Evolutionary conservation across 2,329 filamentous ascomycete species (phyloP).

Genomic region (Fusarium sp.): DNA sequence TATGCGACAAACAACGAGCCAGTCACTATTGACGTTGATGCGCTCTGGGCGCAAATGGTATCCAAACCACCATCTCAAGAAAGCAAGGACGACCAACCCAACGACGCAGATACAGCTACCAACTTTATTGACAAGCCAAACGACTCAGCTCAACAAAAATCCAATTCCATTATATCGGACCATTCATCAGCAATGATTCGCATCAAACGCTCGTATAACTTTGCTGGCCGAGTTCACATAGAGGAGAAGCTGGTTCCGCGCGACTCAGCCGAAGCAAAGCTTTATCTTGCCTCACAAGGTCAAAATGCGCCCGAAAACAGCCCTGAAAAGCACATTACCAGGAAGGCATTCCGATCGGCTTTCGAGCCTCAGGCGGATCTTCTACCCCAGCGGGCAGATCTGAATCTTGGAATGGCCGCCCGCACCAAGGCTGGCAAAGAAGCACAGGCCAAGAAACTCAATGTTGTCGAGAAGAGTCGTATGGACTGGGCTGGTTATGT

Average conservation of each 20-base stretch:
- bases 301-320: slow-evolving; percentile 43
- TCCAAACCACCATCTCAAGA: slow-evolving; percentile 49
- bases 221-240: slow-evolving; percentile 77
- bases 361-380: slow-evolving; percentile 69
- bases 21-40: slow-evolving; percentile 78
- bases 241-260: slow-evolving; percentile 77
- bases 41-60: slow-evolving; percentile 76
- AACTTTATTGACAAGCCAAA: slow-evolving; percentile 1
- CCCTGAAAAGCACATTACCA: slow-evolving; percentile 59
- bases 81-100: slow-evolving; percentile 10
- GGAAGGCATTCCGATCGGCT: slow-evolving; percentile 68
- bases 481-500: slow-evolving; percentile 81
- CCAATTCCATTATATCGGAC: slow-evolving; percentile 1
- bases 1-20: slow-evolving; percentile 64
- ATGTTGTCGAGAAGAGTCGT: slow-evolving; percentile 77
- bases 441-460: slow-evolving; percentile 72
- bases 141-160: slow-evolving; percentile 20
- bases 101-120: slow-evolving; percentile 10
- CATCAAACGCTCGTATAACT: slow-evolving; percentile 79
- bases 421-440: slow-evolving; percentile 61
- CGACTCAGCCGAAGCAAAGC: slow-evolving; percentile 73
- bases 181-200: slow-evolving; percentile 62
- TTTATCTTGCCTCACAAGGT: slow-evolving; percentile 68
- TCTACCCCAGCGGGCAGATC: slow-evolving; percentile 61
- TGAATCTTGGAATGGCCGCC: slow-evolving; percentile 67